A percentile compares a stretch with the other conserved stretches of the same genome.
These are phyloP conservation scores for Epichloe typhina DNA, from an alignment of 2,329 filamentous ascomycete genomes.

Conservation along the genomic window DNA sequence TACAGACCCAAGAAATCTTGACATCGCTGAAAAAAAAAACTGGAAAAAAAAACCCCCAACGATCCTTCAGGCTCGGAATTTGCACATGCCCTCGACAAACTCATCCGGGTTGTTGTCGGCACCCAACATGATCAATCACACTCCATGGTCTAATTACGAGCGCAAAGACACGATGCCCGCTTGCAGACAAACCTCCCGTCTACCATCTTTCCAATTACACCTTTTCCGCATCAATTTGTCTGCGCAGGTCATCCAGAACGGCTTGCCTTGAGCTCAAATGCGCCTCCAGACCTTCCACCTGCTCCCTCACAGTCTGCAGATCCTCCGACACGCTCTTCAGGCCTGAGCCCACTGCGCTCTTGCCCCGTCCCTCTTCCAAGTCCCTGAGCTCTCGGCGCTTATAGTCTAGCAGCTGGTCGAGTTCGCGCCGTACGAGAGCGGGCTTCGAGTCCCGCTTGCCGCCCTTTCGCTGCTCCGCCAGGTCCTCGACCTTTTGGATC, in stretches of 20 bases:
- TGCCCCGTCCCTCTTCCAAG: slow-evolving; percentile 57
- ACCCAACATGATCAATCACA: not conserved
- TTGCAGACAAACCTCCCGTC: not conserved
- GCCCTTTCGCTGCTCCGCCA: slow-evolving; percentile 49
- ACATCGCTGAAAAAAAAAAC: too few species aligned
- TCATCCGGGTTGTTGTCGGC: not conserved
- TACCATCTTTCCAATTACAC: not conserved
- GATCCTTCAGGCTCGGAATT: too few species aligned
- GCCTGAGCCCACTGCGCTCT: slow-evolving; percentile 54
- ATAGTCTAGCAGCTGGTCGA: slow-evolving; percentile 89
- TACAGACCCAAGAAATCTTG: too few species aligned
- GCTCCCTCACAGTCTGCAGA: slow-evolving; percentile 79
- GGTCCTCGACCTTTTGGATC: slow-evolving; percentile 65
- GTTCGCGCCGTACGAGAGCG: slow-evolving; percentile 82
- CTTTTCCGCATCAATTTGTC: slow-evolving; percentile 82
- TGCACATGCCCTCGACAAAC: not conserved
- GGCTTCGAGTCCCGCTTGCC: slow-evolving; percentile 67
- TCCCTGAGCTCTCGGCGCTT: slow-evolving; percentile 72
- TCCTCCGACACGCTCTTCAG: slow-evolving; percentile 74
- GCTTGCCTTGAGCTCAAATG: slow-evolving; percentile 69
- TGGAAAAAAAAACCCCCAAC: too few species aligned
- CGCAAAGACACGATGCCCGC: not conserved
- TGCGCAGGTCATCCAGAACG: slow-evolving; percentile 60
- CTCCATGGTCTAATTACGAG: not conserved
- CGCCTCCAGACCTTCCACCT: slow-evolving; percentile 77